Evolutionary conservation across 768 basidiomycete species (phyloP).

Genomic region (Leccinum obscurum): DNA sequence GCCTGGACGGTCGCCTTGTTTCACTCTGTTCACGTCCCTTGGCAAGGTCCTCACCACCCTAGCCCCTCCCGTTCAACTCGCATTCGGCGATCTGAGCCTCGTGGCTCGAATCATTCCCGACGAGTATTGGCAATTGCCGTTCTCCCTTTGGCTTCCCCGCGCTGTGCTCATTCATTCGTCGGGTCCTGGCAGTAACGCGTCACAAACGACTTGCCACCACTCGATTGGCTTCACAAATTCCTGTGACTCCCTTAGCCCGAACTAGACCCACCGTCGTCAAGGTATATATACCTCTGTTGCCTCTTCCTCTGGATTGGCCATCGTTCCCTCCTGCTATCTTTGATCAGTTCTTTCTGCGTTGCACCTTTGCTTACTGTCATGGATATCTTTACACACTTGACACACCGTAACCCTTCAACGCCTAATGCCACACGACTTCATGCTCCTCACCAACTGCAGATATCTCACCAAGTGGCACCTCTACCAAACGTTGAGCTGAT

Average conservation of each 20-base stretch:
- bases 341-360: background rate
- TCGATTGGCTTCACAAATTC: background rate
- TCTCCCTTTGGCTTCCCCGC: slow-evolving; percentile 8
- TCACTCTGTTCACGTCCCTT: slow-evolving; percentile 14
- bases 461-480: background rate
- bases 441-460: slow-evolving; percentile 5
- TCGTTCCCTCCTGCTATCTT: background rate
- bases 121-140: background rate
- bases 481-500: background rate
- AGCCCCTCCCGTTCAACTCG: background rate
- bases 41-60: slow-evolving; percentile 10
- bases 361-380: slow-evolving; percentile 3
- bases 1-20: background rate
- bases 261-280: slow-evolving; percentile 1
- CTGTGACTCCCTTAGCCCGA: slow-evolving; percentile 1
- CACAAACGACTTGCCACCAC: slow-evolving; percentile 4
- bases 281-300: slow-evolving; percentile 17
- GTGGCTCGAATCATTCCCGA: slow-evolving; percentile 10
- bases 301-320: slow-evolving; percentile 5
- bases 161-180: slow-evolving; percentile 9
- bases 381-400: slow-evolving; percentile 17
- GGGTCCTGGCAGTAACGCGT: slow-evolving; percentile 8
- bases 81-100: slow-evolving; percentile 14
- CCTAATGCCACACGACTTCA: background rate
- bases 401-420: slow-evolving; percentile 17